Percentiles rank a stretch among this genome's conserved stretches.
phyloP scores from a whole-genome alignment of 202 grass and related monocot genomes.

The Saccharum hybrid region DNA sequence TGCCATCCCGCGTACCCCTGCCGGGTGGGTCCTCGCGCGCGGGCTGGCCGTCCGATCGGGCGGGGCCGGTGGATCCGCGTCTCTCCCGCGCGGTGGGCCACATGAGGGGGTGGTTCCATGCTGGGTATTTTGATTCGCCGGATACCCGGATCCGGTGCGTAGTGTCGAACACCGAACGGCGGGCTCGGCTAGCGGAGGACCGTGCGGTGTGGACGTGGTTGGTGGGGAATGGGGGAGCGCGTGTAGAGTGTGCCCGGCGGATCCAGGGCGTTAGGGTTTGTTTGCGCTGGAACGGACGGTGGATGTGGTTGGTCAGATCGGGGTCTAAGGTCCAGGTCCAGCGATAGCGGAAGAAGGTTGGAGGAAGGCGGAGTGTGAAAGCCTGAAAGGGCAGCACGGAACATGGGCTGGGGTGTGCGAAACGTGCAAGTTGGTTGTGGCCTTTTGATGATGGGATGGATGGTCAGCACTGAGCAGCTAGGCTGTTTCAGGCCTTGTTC shows the following conservation, averaged over 20 bases:
- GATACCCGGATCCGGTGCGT: background rate
- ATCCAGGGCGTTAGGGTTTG: constrained; percentile 20
- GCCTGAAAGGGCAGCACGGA: constrained; percentile 3
- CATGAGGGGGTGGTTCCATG: background rate
- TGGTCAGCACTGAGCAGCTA: constrained; percentile 11
- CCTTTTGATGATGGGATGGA: background rate
- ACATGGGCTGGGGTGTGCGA: constrained; percentile 26
- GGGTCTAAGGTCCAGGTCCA: background rate
- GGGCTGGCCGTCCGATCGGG: constrained; percentile 12
- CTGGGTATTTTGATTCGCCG: constrained; percentile 25
- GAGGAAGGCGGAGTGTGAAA: background rate
- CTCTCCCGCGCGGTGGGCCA: constrained; percentile 1
- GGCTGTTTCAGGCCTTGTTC: no score
- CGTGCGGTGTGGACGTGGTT: background rate
- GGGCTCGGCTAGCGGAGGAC: background rate
- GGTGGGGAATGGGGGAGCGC: background rate
- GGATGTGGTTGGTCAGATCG: constrained; percentile 42
- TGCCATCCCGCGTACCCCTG: no score
- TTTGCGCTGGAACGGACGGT: constrained; percentile 21
- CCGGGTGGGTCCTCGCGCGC: background rate
- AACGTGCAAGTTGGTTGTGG: constrained; percentile 44
- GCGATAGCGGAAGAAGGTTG: background rate
- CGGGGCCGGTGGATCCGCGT: constrained; percentile 1
- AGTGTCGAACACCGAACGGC: background rate
- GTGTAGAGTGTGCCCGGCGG: background rate